phyloP scores from a whole-genome alignment of 192 early-diverging fungal genomes.

The Chytriomyces sp. region DNA sequence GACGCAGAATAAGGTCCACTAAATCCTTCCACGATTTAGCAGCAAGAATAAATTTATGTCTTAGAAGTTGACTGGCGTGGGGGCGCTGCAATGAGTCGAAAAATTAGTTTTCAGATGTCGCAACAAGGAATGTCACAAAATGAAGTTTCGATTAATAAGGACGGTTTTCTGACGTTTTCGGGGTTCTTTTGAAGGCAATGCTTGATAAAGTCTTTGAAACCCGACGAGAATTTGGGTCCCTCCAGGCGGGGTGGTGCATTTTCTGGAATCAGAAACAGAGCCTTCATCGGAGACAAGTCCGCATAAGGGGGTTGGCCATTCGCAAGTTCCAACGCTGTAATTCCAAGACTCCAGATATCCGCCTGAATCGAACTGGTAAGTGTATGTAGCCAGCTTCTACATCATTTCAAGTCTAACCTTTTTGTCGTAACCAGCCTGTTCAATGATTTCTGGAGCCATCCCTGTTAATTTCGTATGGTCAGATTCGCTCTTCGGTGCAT shows the following conservation, averaged over 20 bases:
- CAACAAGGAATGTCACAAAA: constrained; percentile 23
- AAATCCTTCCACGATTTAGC: constrained; percentile 86
- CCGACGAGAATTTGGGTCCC: constrained; percentile 68
- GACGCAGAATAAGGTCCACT: constrained; percentile 81
- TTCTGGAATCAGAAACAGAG: constrained; percentile 90
- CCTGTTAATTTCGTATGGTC: constrained; percentile 23
- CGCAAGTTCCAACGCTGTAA: constrained; percentile 96
- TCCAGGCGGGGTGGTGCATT: constrained; percentile 84
- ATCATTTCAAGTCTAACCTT: constrained; percentile 58
- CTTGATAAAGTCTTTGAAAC: constrained; percentile 89
- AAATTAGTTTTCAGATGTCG: constrained; percentile 13
- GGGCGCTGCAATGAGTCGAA: constrained; percentile 66
- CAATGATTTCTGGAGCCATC: constrained; percentile 96
- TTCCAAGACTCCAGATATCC: constrained; percentile 97
- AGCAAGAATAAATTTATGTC: constrained; percentile 83
- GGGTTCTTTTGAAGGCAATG: constrained; percentile 89
- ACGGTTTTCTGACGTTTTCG: constrained; percentile 52
- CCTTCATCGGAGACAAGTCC: constrained; percentile 89
- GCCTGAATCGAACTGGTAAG: constrained; percentile 61
- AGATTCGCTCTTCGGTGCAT: not conserved
- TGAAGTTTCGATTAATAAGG: not conserved
- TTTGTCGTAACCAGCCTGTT: constrained; percentile 90
- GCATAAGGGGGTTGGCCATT: constrained; percentile 92
- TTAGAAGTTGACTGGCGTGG: constrained; percentile 84
- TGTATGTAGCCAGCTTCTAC: not conserved